phyloP scores from a whole-genome alignment of 495 filamentous ascomycete species.

The Penicillium lividum region DNA sequence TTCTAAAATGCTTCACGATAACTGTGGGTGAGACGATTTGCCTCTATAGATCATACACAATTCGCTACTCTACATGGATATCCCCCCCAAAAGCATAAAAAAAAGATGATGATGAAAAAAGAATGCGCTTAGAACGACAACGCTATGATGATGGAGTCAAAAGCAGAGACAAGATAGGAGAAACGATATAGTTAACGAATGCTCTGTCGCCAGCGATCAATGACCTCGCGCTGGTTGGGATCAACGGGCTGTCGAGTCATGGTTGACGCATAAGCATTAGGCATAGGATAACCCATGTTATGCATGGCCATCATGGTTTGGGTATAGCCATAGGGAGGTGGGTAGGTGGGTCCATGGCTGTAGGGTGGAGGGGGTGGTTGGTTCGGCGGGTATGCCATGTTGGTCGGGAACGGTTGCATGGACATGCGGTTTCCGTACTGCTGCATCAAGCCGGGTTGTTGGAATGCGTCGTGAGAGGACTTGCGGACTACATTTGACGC shows the following conservation, averaged over 20 bases:
- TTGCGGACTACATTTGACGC: constrained; percentile 41
- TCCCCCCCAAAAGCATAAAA: constrained; percentile 13
- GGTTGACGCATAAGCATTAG: constrained; percentile 30
- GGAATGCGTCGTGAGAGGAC: constrained; percentile 30
- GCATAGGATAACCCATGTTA: constrained; percentile 39
- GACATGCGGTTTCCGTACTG: constrained; percentile 34
- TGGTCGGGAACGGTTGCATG: constrained; percentile 33
- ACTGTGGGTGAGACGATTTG: neutral
- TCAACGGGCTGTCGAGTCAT: constrained; percentile 42
- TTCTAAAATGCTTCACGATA: constrained; percentile 2
- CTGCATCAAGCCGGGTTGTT: constrained; percentile 13
- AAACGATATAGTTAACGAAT: constrained; percentile 40
- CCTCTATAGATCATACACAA: constrained; percentile 20
- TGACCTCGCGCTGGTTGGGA: constrained; percentile 69
- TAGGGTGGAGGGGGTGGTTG: constrained; percentile 18
- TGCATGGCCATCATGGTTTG: constrained; percentile 34
- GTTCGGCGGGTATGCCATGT: constrained; percentile 24
- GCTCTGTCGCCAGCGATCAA: constrained; percentile 89
- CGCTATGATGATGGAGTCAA: constrained; percentile 23
- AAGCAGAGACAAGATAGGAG: constrained; percentile 13
- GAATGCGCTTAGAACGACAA: constrained; percentile 20
- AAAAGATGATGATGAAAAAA: neutral
- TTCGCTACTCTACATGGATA: constrained; percentile 29
- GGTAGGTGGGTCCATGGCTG: constrained; percentile 29
- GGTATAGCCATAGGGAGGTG: constrained; percentile 32